Evolutionary conservation across 768 basidiomycete species (phyloP), one percentile per base, ranked within the genome.

Genomic region (Amanita molliuscula): DNA sequence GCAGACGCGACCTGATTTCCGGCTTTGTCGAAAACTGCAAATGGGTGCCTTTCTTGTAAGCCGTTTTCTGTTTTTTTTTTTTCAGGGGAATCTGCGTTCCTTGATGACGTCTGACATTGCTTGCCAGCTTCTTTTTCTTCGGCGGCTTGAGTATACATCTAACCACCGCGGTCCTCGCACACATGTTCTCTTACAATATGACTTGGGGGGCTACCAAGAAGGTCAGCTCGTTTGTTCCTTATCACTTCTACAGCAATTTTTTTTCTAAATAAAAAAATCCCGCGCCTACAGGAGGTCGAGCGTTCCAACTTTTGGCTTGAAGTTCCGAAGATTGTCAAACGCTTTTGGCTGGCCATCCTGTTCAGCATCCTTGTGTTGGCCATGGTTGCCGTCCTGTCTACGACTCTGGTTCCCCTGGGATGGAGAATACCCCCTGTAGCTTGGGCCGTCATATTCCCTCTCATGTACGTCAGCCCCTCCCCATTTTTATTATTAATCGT

Each of bases 271-370:
- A n/a, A n/a, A n/a, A n/a, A n/a, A 28, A 8, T n/a, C 44, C 16
- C n/a, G 44, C 40, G 42, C 59, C 78, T 34, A 18, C 31, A 91
- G 76, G 86, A 88, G 64, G 88, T 93, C 35, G 84, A 92, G 64
- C 74, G 79, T 43, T 88, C 85, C 4, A 93, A 92, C 62, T 92
- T 95, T 72, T 92, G 87, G 77, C 78, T 85, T 49, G 91, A 95
- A 63, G 80, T 92, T 10, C 92, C 92, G 1, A 78, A 79, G 50
- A 91, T 94, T 61, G 68, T 84, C 59, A 79, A 80, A 55, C 82
- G 89, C 3, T 94, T 88, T 69, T 81, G 84, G 73, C 58, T 78
- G 42, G 75, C 78, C 37, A 72, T 88, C 54, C 51, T 76, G 16
- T 49, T 87, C 18, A 81, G 77, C 41, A 67, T 79, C 55, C 49